Base-by-base conservation (phyloP, 192 early-diverging fungal species). In the Spizellomyces punctatus region DNA sequence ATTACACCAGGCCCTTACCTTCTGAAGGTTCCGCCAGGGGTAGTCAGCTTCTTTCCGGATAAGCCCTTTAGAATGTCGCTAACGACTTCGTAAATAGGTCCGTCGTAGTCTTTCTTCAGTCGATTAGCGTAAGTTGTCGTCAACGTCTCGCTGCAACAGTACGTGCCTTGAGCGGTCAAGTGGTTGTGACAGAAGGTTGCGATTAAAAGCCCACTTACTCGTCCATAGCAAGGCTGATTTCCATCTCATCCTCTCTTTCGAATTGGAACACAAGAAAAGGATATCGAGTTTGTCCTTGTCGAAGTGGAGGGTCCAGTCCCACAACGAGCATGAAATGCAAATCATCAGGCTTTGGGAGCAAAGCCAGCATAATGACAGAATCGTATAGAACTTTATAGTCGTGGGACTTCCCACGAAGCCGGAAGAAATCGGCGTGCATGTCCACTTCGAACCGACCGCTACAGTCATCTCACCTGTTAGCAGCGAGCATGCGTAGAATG, bases 181-280 rank as follows among this genome's bases (percentile, higher is more conserved):
- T 14, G 2, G 47, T 10, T 16, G 50, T 49, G 46, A 45, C 61
- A 16, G 21, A 64, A 16, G 21, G 54, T 70, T 5, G 21, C 43
- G 55, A 21, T 10, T 16, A 17, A 6, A 44, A 12, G 44, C n/a
- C 47, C 22, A 79, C 78, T 49, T 69, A 84, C 63, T 91, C 90
- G 48, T 93, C 92, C 66, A 98, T 73, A 66, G 94, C 94, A 45
- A 96, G 78, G 10, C 89, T 85, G 12, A 92, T 76, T 45, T 96
- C 94, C 8, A 88, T 83, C 69, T 99, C 96, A 66, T 96, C 92
- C 69, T 97, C 97, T 41, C 89, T 81, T 41, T 92, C 90, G 85
- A 99, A 98, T 82, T 99, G 97, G 79, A 98, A 91, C 1, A 98
- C 93, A 77, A 99, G 76, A 81, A 93, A 96, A 8, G 93, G 93